Conservation (phyloP, 2,329 filamentous ascomycete species). For the Davidsoniella eucalypti region DNA sequence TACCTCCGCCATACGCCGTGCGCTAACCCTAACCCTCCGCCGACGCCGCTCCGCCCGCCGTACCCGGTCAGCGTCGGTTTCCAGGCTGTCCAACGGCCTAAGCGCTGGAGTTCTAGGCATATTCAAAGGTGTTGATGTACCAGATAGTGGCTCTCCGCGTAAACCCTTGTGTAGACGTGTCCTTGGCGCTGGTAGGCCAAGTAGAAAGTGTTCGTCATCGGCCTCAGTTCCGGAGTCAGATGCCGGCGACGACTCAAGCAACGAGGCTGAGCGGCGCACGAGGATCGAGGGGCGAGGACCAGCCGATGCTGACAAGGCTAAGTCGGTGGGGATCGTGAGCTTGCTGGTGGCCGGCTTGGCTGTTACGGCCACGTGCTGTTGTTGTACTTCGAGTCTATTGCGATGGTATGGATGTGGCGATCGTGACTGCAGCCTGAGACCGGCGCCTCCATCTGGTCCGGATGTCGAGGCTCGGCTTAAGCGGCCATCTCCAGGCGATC, state of each 20-base stretch:
- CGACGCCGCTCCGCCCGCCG: conserved; percentile 15
- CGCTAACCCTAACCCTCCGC: conserved; percentile 31
- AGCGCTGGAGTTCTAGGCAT: neutral
- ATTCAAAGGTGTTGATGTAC: conserved; percentile 36
- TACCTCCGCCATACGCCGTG: conserved; percentile 36
- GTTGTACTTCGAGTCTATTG: conserved; percentile 37
- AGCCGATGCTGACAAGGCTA: neutral
- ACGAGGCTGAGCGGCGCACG: neutral
- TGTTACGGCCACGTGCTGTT: conserved; percentile 21
- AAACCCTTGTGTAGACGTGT: conserved; percentile 60
- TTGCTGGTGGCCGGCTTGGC: neutral
- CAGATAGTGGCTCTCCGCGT: conserved; percentile 42
- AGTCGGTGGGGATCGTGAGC: neutral
- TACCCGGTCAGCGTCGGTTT: conserved; percentile 1
- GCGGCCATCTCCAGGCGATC: too few relatives aligned
- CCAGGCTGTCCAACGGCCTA: neutral
- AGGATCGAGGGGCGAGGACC: neutral
- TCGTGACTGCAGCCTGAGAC: conserved; percentile 32
- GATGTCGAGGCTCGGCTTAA: too few relatives aligned
- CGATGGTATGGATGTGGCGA: conserved; percentile 54
- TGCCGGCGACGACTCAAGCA: conserved; percentile 1
- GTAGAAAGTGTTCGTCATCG: conserved; percentile 82
- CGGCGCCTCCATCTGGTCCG: neutral
- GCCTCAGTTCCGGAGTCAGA: conserved; percentile 92
- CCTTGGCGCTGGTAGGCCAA: conserved; percentile 68